Base-by-base conservation (phyloP, 768 basidiomycete genomes). In the Mycena metata region DNA sequence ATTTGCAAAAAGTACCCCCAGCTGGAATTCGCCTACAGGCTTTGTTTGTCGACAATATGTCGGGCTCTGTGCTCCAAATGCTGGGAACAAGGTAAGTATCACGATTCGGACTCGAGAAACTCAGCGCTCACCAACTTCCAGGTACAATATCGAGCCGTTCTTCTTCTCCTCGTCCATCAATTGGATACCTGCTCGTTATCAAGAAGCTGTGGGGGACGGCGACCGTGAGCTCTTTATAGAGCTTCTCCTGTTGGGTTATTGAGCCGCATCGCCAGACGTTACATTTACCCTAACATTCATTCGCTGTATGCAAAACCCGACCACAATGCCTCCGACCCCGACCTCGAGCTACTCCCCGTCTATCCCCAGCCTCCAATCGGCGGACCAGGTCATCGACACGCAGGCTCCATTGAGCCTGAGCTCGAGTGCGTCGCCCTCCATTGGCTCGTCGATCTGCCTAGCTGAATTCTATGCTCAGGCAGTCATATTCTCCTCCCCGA, bases 111-210 rank as follows among this genome's bases (percentile, higher is more conserved):
- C 15, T 2, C 39, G 8, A 6, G 19, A 19, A 11, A 17, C 6
- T 39, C 15, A 43, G 60, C 19, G 24, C 35, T 51, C 39, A 54
- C n/a, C 24, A 39, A 7, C 11, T 39, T 5, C 15, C 43, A 80
- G 85, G 72, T 88, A 86, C 62, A 79, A 80, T 47, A 80, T 90
- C 64, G 89, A 90, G 68, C 89, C 89, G 0, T 90, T 90, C 75
- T 90, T 87, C 73, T 90, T 89, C 74, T 87, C 88, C 0, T 89
- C 88, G 1, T 86, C 88, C 2, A 74, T 88, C 8, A 86, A 87
- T 50, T 87, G 86, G 86, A 90, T 89, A 71, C 89, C 89, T 13
- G 81, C 86, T 16, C 81, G 88, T 64, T 88, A 87, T 70, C 87
- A 86, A 67, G 86, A 88, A 60, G 81, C 81, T 66, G 64, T 83